Conservation (phyloP, 345 rosid genomes). For the Acer negundo region DNA sequence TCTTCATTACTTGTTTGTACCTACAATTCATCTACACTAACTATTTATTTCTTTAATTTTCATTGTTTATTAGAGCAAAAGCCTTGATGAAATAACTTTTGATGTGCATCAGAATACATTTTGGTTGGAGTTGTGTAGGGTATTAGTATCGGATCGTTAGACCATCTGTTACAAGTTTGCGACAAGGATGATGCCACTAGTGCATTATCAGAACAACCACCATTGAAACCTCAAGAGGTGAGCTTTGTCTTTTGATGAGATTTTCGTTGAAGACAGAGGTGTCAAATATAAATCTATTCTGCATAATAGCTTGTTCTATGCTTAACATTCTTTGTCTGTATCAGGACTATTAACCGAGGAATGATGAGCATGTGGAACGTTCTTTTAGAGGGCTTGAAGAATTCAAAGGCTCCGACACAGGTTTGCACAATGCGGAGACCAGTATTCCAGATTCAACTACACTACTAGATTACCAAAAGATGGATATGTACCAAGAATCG, state of each 20-base stretch:
- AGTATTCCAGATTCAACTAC: constrained; percentile 43
- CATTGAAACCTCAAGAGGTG: constrained; percentile 58
- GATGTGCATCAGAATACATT: constrained; percentile 4
- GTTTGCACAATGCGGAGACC: constrained; percentile 34
- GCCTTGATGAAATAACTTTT: background rate
- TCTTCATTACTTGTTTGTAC: constrained; percentile 60
- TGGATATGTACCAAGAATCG: constrained; percentile 48
- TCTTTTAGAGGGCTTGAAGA: constrained; percentile 49
- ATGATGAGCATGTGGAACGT: constrained; percentile 36
- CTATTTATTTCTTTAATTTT: constrained; percentile 5
- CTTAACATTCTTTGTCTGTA: constrained; percentile 14
- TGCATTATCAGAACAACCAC: constrained; percentile 42
- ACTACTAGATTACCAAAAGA: constrained; percentile 49
- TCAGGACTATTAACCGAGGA: constrained; percentile 47
- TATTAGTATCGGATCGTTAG: constrained; percentile 57
- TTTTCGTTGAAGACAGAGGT: background rate
- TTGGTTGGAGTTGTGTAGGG: constrained; percentile 46
- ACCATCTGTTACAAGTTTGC: constrained; percentile 49
- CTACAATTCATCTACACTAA: background rate
- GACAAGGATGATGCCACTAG: constrained; percentile 89
- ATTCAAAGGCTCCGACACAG: constrained; percentile 30
- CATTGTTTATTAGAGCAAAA: background rate
- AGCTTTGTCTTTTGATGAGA: constrained; percentile 9
- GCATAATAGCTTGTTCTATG: background rate
- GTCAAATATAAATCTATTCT: background rate